A percentile compares a stretch with the other conserved stretches of the same genome.
Conservation (phyloP, 805 yeast genomes). For the Saturnispora saitoi region DNA sequence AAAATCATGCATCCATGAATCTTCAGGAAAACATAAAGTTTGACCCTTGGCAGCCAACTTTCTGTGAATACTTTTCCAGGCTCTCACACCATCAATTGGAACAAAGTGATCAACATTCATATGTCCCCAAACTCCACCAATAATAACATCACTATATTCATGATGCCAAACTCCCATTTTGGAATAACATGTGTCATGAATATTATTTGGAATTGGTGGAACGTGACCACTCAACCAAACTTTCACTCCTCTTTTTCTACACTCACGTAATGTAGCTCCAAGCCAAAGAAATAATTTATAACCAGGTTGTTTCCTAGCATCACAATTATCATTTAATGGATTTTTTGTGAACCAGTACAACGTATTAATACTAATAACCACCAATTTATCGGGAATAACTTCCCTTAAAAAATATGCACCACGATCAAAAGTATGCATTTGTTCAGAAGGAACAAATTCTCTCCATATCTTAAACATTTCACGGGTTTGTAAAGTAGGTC, state of each 20-base stretch:
- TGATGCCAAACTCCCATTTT: slow-evolving; percentile 75
- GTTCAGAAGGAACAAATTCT: slow-evolving; percentile 65
- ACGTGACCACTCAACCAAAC: slow-evolving; percentile 88
- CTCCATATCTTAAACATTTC: slow-evolving; percentile 71
- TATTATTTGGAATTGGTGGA: slow-evolving; percentile 75
- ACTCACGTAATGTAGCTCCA: slow-evolving; percentile 62
- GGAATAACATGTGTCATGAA: slow-evolving; percentile 61
- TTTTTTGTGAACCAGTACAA: slow-evolving; percentile 66
- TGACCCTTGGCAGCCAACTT: slow-evolving; percentile 17
- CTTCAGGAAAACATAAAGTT: slow-evolving; percentile 12
- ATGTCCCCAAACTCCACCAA: slow-evolving; percentile 82
- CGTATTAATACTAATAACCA: slow-evolving; percentile 72
- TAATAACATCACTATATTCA: slow-evolving; percentile 74
- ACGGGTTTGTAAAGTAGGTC: slow-evolving; percentile 82
- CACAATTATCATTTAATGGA: slow-evolving; percentile 79
- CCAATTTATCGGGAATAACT: slow-evolving; percentile 71
- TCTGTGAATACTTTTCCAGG: slow-evolving; percentile 44
- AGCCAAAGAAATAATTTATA: slow-evolving; percentile 71
- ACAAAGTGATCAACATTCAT: slow-evolving; percentile 85
- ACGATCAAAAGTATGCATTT: slow-evolving; percentile 62
- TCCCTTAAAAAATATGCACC: slow-evolving; percentile 71
- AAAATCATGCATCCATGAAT: slow-evolving; percentile 18
- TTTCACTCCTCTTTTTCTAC: slow-evolving; percentile 66
- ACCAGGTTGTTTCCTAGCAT: slow-evolving; percentile 66
- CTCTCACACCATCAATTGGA: slow-evolving; percentile 62